Evolutionary conservation across 352 stramenopile genomes (phyloP).

Genomic region (Phytophthora tentaculata): DNA sequence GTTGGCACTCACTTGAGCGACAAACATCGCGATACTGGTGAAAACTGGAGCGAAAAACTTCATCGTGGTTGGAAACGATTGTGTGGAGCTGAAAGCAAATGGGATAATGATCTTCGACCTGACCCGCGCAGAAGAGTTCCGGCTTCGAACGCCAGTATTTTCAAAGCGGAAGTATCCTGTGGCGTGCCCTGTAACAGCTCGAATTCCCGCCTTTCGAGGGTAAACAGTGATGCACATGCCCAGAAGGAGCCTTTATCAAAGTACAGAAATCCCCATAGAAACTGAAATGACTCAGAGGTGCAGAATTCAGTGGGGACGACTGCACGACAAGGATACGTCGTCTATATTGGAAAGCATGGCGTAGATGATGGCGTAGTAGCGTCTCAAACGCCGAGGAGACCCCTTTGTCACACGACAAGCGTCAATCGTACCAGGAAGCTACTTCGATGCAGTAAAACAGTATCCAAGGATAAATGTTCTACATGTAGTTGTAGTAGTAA

Average conservation of each 20-base stretch:
- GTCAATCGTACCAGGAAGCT: conserved; percentile 1
- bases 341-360: conserved; percentile 4
- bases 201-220: conserved; percentile 30
- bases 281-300: conserved; percentile 11
- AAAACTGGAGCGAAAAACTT: conserved; percentile 41
- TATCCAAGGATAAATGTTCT: too few species aligned
- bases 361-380: conserved; percentile 2
- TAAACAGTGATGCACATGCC: conserved; percentile 1
- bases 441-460: too few species aligned
- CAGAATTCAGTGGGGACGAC: neutral
- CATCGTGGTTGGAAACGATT: conserved; percentile 26
- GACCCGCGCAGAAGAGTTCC: too few species aligned
- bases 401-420: conserved; percentile 15
- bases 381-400: neutral
- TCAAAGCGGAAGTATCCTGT: conserved; percentile 22
- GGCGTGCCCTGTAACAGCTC: conserved; percentile 32
- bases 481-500: too few species aligned
- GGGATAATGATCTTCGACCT: conserved; percentile 22
- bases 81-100: conserved; percentile 25
- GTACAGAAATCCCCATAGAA: conserved; percentile 20
- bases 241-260: conserved; percentile 16
- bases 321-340: conserved; percentile 7
- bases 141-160: conserved; percentile 19
- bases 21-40: conserved; percentile 26
- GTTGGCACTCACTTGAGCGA: conserved; percentile 45